Evolutionary conservation across 2,329 filamentous ascomycete species (phyloP), one percentile per base, ranked within the genome.

Genomic region (Microcyclosporella mali): DNA sequence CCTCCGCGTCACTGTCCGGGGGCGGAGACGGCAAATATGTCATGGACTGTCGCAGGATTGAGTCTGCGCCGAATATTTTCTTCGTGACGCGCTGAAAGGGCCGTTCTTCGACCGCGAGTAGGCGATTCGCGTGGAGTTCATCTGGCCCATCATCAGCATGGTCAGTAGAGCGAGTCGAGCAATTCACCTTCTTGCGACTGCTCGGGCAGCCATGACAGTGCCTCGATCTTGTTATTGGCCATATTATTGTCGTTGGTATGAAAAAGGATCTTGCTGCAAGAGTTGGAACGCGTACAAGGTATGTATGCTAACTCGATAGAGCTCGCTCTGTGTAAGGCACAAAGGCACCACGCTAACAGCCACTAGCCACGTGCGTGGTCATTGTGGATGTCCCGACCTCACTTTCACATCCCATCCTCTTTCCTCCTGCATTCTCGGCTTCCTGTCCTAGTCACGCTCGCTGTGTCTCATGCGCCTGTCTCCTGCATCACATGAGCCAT

Each of bases 51-150:
- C 72, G 71, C 14, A 84, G 72, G 21, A 87, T 73, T 15, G 82
- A 79, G 41, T 80, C 78, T 12, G 84, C 77, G 16, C 78, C 75
- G 4, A 86, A 74, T 7, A 97, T 78, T 25, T 85, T 83, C 67
- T 88, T 88, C 16, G 85, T 86, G 46, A 95, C 81, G 47, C 89
- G 84, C 64, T 87, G 87, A 71, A 94, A 95, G 1, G 88, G 88
- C 45, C 88, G 88, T 61, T 94, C 87, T 71, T 97, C 90, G 48
- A 95, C 84, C 51, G 86, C 85, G 29, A 95, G 77, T 3, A 95
- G 83, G 32, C 90, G 86, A 21, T 78, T 77, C 60, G 89, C 90
- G 71, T 95, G 90, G 29, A 95, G 81, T 51, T 88, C 82, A 64
- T 88, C 83, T 81, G 33, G n/a, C 29, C 15, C 12, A n/a, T 8